Conservation (phyloP, 805 yeast species). For the Lachancea sp. region DNA sequence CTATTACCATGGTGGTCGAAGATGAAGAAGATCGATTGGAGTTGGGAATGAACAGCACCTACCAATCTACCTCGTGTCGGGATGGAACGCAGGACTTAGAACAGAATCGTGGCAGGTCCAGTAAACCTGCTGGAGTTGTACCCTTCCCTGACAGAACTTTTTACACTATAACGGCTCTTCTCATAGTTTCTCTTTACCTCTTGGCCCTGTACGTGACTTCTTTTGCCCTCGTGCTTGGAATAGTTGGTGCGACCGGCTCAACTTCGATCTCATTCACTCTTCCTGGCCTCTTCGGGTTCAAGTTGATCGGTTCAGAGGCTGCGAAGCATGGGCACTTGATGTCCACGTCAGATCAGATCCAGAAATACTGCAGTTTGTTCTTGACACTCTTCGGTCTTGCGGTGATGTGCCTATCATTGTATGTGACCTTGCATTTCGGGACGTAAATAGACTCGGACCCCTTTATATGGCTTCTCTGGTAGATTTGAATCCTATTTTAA, state of each 20-base stretch:
- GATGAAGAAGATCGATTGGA: constrained; percentile 10
- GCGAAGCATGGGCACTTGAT: constrained; percentile 28
- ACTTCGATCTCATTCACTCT: constrained; percentile 85
- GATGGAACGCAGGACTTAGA: constrained; percentile 10
- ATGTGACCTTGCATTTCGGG: constrained; percentile 29
- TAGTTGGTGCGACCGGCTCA: constrained; percentile 91
- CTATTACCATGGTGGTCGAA: constrained; percentile 10
- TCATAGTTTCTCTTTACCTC: constrained; percentile 47
- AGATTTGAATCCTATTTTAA: not conserved
- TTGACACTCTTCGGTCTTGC: constrained; percentile 62
- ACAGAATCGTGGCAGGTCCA: not conserved
- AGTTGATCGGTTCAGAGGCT: constrained; percentile 43
- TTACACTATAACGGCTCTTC: constrained; percentile 37
- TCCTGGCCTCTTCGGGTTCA: constrained; percentile 83
- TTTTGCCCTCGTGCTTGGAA: constrained; percentile 72
- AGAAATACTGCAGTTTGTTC: constrained; percentile 44
- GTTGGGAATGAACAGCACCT: constrained; percentile 4
- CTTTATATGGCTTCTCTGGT: not conserved
- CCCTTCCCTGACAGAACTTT: constrained; percentile 22
- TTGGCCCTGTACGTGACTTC: constrained; percentile 65
- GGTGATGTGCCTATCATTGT: constrained; percentile 64
- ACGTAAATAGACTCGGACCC: not conserved
- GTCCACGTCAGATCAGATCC: constrained; percentile 22
- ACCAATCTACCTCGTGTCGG: constrained; percentile 6
- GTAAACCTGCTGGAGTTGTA: constrained; percentile 4